Evolutionary conservation across 306 rosid genomes (phyloP), one percentile per base, ranked within the genome.

Genomic region (Quercus alba): DNA sequence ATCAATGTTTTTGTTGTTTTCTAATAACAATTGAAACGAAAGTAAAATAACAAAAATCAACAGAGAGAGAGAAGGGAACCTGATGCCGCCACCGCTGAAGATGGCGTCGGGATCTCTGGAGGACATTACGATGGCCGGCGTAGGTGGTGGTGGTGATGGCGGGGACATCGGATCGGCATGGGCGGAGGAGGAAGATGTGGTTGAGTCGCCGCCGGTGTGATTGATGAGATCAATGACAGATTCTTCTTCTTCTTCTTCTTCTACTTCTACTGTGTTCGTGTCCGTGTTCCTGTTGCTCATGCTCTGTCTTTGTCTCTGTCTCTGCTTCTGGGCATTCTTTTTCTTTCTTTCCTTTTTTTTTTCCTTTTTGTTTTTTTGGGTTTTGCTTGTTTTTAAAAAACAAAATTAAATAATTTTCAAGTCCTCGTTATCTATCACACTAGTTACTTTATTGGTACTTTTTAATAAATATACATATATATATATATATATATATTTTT

Each of bases 51-150:
- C 3, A 8, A 58, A 25, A 58, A 58, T 25, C 21, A 58, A n/a
- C 64, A 63, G 10, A 12, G 62, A 30, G 7, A 35, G 58, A 13
- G 19, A 62, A 44, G 46, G 11, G 46, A 31, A 89, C 97, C 94
- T 91, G 86, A 93, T 70, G 58, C 97, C 97, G 17, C 97, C 97
- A 59, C 97, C 97, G 81, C 93, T 93, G 81, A 84, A 85, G 75
- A 91, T 87, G 67, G 90, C 78, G 79, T 88, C 84, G 51, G 88
- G 86, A 78, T 93, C 91, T 76, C 66, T 91, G 3, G 87, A 89
- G 41, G 90, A 72, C 87, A 91, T 89, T 82, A 91, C 77, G 70
- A 82, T 70, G 74, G 81, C 80, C 1, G 80, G 77, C 1, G 84
- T 55, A 2, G 46, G 3, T 11, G 85, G 77, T 26, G 83, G 72